Evolutionary conservation across 2,329 filamentous ascomycete genomes (phyloP).

Genomic region (Immersiporthe knoxdaviesiana): DNA sequence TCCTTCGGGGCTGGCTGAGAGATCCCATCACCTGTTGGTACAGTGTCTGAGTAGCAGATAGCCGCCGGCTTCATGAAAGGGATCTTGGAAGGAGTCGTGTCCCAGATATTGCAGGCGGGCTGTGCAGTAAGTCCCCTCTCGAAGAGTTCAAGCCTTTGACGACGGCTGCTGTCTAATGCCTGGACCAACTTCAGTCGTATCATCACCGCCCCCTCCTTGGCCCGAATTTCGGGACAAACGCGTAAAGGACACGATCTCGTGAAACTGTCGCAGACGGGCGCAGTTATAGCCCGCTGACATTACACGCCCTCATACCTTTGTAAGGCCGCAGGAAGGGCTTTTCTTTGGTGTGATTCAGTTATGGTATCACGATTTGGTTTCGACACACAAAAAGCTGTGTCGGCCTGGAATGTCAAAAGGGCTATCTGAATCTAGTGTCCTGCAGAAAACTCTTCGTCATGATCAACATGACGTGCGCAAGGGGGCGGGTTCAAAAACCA

Average conservation of each 20-base stretch:
- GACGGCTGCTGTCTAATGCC: background rate
- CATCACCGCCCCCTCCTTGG: background rate
- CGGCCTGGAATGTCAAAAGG: background rate
- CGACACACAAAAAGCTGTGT: background rate
- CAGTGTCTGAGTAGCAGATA: background rate
- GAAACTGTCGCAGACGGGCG: background rate
- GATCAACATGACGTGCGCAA: background rate
- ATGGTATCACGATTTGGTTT: background rate
- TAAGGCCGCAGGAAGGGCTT: background rate
- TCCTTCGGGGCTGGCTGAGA: background rate
- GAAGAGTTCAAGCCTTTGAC: background rate
- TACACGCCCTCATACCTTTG: background rate
- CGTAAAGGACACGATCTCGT: constrained; percentile 7
- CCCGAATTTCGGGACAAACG: constrained; percentile 5
- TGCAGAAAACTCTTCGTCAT: background rate
- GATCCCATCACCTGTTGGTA: background rate
- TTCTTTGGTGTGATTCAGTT: no score
- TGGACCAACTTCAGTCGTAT: background rate
- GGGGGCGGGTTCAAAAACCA: background rate
- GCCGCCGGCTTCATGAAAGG: background rate
- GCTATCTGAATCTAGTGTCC: background rate
- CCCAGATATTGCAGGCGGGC: background rate
- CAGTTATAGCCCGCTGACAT: background rate
- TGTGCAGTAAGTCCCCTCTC: background rate
- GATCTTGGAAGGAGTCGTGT: background rate